Percentiles rank a stretch among this genome's conserved stretches.
phyloP scores from a whole-genome alignment of 2,329 filamentous ascomycete species.

The Pseudogymnoascus sp. region DNA sequence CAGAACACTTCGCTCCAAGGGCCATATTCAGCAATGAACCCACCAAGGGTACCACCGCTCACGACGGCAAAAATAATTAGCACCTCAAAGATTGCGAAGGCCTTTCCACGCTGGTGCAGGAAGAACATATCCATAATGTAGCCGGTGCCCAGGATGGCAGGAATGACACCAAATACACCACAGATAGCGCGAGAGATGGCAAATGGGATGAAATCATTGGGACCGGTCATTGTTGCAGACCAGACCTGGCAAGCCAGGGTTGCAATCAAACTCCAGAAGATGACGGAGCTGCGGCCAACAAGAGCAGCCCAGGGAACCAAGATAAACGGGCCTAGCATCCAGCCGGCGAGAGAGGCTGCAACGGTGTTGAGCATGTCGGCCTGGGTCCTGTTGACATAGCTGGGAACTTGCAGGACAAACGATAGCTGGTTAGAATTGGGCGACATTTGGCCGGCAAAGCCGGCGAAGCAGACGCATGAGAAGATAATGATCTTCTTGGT shows the following conservation, averaged over 20 bases:
- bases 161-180: constrained; percentile 34
- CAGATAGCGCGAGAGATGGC: constrained; percentile 33
- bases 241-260: constrained; percentile 31
- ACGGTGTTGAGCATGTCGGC: constrained; percentile 19
- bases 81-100: constrained; percentile 32
- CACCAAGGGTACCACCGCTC: constrained; percentile 32
- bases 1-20: constrained; percentile 35
- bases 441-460: constrained; percentile 31
- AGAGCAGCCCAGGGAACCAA: constrained; percentile 31
- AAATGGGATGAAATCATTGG: constrained; percentile 30
- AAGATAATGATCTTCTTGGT: constrained; percentile 29
- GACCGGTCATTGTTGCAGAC: constrained; percentile 31
- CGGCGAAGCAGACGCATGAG: constrained; percentile 29
- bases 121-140: constrained; percentile 37
- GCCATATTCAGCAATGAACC: constrained; percentile 31
- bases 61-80: constrained; percentile 31
- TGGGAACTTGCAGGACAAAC: constrained; percentile 28
- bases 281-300: constrained; percentile 32
- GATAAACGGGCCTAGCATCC: constrained; percentile 33
- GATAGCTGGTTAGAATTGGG: constrained; percentile 31
- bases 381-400: constrained; percentile 28
- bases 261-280: constrained; percentile 33
- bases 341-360: constrained; percentile 33
- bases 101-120: constrained; percentile 34
- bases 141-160: constrained; percentile 32